Evolutionary conservation across 768 basidiomycete genomes (phyloP), one percentile per base, ranked within the genome.

Genomic region (Hebeloma cylindrosporum): DNA sequence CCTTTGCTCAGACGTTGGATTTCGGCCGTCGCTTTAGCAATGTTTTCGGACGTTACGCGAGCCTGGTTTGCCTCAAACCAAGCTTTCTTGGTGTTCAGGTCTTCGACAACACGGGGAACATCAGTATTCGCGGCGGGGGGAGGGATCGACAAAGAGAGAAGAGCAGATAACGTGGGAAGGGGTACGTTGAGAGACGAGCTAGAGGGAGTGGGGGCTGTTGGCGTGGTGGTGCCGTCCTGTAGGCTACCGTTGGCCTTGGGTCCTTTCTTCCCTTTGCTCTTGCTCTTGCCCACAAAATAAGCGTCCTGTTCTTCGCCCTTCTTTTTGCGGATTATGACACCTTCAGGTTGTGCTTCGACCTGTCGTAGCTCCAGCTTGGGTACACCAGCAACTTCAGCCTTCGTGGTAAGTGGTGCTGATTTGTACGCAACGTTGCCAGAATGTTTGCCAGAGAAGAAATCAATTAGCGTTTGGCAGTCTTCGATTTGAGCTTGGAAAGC

Each of bases 11-110:
- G 72, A 39, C 79, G 79, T 54, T 76, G 68, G 60, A 93, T 88
- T 52, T 86, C 79, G 10, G 74, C 77, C 62, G 92, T 85, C 9
- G 85, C 91, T 67, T 87, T 87, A 28, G 82, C 79, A 39, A 93
- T 70, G 54, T 89, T 88, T 59, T 89, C 88, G 4, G 79, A 77
- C 2, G 90, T 92, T 51, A 78, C 79, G 17, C 80, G 81, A 20
- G 78, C 79, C 66, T 94, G 93, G 69, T 98, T 98, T 23, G 89
- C 94, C 63, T 87, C 83, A 59, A 82, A 96, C 93, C 93, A 98
- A 17, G 83, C 75, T 71, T 93, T 93, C 78, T 98, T 99, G 39
- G 81, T 89, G 66, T 87, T 87, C 46, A 99, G 75, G 62, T 96
- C 90, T 59, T 90, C 88, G 45, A 98, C 74, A 35, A 92, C 80